phyloP scores from a whole-genome alignment of 2,329 filamentous ascomycete genomes.

The Aspergillus pseudoviridinutans region DNA sequence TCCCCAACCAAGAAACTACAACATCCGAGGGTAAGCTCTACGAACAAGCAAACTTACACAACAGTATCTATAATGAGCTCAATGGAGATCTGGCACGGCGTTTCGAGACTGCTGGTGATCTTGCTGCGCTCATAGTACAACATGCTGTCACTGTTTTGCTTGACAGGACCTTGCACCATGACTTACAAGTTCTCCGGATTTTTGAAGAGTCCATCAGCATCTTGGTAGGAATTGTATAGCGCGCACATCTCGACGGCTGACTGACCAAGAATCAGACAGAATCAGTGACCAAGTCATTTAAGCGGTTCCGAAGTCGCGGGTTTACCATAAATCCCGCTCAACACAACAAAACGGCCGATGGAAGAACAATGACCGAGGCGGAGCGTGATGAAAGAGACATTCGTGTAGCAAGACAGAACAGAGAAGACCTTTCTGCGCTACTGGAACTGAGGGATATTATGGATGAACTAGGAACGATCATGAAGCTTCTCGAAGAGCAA shows the following conservation, averaged over 20 bases:
- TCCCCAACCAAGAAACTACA: constrained; percentile 32
- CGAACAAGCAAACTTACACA: constrained; percentile 55
- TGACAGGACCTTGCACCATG: constrained; percentile 56
- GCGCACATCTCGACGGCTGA: not conserved
- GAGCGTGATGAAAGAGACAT: constrained; percentile 43
- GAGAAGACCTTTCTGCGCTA: constrained; percentile 60
- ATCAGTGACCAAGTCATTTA: constrained; percentile 59
- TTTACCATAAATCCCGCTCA: constrained; percentile 44
- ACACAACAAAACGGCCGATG: constrained; percentile 25
- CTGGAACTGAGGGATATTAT: constrained; percentile 62
- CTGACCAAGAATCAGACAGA: constrained; percentile 47
- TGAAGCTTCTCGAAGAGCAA: constrained; percentile 57
- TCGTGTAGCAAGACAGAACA: constrained; percentile 54
- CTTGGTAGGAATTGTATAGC: constrained; percentile 41
- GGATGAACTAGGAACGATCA: constrained; percentile 58
- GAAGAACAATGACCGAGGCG: constrained; percentile 28
- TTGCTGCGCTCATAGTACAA: constrained; percentile 59
- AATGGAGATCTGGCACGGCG: constrained; percentile 61
- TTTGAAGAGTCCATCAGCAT: constrained; percentile 65
- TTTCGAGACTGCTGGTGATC: constrained; percentile 59
- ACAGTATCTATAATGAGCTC: constrained; percentile 62
- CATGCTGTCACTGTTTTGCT: constrained; percentile 61
- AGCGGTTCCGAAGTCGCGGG: constrained; percentile 57
- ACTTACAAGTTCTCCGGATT: constrained; percentile 61
- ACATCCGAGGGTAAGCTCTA: constrained; percentile 32